Percentiles rank a stretch among this genome's conserved stretches.
Conservation (phyloP, 2,329 filamentous ascomycete genomes). For the Knufia petricola region DNA sequence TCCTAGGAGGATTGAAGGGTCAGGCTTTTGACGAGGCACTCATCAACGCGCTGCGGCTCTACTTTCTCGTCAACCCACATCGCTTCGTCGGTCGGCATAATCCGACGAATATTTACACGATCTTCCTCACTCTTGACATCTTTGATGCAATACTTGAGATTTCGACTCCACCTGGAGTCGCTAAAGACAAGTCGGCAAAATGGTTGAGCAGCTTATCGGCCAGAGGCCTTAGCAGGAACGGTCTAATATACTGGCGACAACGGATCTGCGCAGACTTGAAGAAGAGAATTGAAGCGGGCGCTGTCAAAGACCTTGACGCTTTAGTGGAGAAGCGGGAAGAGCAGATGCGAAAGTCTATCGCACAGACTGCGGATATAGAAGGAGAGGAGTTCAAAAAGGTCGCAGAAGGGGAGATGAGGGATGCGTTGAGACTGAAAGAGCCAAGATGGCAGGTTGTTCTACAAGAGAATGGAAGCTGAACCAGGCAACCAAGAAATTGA, state of each 20-base stretch:
- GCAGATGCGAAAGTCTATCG: neutral
- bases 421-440: slow-evolving; percentile 6
- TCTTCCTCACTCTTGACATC: slow-evolving; percentile 12
- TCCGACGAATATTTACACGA: slow-evolving; percentile 11
- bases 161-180: neutral
- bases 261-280: slow-evolving; percentile 9
- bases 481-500: too few species aligned
- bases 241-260: slow-evolving; percentile 8
- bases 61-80: slow-evolving; percentile 12
- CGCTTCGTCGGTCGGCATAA: slow-evolving; percentile 11
- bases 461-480: slow-evolving; percentile 11
- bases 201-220: slow-evolving; percentile 4
- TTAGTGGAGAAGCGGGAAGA: slow-evolving; percentile 9
- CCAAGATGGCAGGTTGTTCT: slow-evolving; percentile 5
- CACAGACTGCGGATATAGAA: neutral
- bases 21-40: slow-evolving; percentile 10
- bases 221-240: slow-evolving; percentile 5
- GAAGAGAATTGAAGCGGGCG: slow-evolving; percentile 8
- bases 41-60: slow-evolving; percentile 11
- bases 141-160: slow-evolving; percentile 10
- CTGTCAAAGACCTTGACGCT: slow-evolving; percentile 9
- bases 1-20: slow-evolving; percentile 5
- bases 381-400: neutral
- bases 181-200: slow-evolving; percentile 3
- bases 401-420: slow-evolving; percentile 11